Percentiles rank a stretch among this genome's conserved stretches.
These are phyloP conservation scores for Leccinum incarnatum DNA, from an alignment of 768 basidiomycete species.

Conservation along the genomic window DNA sequence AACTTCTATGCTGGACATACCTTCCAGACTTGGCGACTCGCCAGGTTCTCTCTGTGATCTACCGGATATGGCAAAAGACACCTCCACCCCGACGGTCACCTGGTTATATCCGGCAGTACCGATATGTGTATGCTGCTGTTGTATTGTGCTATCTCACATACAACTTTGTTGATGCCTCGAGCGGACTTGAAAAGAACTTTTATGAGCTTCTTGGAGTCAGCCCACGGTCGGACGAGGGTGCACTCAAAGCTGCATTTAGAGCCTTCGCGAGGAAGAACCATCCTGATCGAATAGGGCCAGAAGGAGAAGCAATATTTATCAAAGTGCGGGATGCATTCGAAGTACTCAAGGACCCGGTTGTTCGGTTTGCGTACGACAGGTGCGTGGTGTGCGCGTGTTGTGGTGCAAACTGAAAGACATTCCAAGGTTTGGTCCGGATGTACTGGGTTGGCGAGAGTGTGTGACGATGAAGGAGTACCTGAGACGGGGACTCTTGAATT, in stretches of 20 bases:
- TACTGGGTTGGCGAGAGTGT: constrained; percentile 63
- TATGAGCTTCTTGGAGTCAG: constrained; percentile 70
- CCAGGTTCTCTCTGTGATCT: constrained; percentile 46
- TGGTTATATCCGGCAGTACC: constrained; percentile 56
- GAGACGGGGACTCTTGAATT: constrained; percentile 57
- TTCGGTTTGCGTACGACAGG: constrained; percentile 86
- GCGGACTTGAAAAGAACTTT: constrained; percentile 65
- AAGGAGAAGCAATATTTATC: constrained; percentile 66
- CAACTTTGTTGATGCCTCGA: constrained; percentile 56
- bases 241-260: constrained; percentile 71
- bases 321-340: constrained; percentile 72
- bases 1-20: constrained; percentile 62
- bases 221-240: constrained; percentile 60
- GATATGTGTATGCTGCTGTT: constrained; percentile 58
- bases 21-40: constrained; percentile 62
- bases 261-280: constrained; percentile 72
- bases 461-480: constrained; percentile 71
- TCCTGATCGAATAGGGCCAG: constrained; percentile 65
- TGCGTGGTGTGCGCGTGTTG: constrained; percentile 31
- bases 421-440: constrained; percentile 73
- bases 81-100: constrained; percentile 43
- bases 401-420: background rate
- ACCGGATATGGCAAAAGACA: constrained; percentile 35
- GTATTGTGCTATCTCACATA: constrained; percentile 66
- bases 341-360: constrained; percentile 70